Conservation (phyloP, 108 stramenopile species). For the Pseudonitzschia multiseries region DNA sequence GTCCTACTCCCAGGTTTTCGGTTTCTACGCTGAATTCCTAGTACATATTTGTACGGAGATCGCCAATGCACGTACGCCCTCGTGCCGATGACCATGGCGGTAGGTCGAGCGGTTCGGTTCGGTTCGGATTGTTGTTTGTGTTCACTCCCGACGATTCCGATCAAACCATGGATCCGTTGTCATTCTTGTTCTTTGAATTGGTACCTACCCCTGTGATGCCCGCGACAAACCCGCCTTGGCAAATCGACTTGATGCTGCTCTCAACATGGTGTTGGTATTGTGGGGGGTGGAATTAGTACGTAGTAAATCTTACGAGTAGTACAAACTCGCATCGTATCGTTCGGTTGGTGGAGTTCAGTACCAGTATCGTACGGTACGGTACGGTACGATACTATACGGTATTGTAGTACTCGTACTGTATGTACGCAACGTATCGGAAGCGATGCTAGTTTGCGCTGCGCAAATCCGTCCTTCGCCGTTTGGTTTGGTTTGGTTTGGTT, state of each 20-base stretch:
- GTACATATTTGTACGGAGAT: background rate
- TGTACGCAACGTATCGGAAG: no score
- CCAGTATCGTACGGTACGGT: no score
- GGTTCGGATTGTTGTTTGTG: background rate
- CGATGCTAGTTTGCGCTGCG: background rate
- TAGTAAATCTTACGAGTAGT: no score
- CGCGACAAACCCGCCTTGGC: conserved; percentile 46
- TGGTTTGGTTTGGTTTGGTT: background rate
- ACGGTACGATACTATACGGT: no score
- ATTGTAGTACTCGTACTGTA: no score
- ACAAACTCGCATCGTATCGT: no score
- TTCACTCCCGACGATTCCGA: background rate
- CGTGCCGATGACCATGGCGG: conserved; percentile 9
- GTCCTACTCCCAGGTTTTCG: background rate
- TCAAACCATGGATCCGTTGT: background rate
- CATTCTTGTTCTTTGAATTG: background rate
- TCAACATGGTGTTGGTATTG: conserved; percentile 52
- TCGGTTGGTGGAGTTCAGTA: no score
- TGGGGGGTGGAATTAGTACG: no score
- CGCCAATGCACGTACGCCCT: conserved; percentile 13
- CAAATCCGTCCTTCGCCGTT: background rate
- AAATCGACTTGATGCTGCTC: conserved; percentile 57
- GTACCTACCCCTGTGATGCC: conserved; percentile 7
- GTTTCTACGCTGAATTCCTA: background rate
- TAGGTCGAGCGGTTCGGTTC: background rate